Base-by-base conservation (phyloP, 2,329 filamentous ascomycete genomes). In the Aspergillus tamarii region DNA sequence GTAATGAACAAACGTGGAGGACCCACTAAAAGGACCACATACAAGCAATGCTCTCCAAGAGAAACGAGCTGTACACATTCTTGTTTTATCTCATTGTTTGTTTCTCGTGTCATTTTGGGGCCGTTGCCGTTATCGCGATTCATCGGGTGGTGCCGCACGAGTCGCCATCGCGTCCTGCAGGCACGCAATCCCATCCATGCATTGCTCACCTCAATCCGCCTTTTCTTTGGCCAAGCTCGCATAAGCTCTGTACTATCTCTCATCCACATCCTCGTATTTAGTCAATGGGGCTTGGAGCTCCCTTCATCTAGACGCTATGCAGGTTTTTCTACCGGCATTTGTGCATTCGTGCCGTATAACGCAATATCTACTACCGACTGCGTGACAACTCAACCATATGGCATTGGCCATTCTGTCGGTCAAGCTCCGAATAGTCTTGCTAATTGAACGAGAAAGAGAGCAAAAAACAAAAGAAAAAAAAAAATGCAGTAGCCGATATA, bases 141-240 rank as follows among this genome's bases (percentile, higher is more conserved):
- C 19, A n/a, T 54, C 52, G 30, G 52, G 30, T 53, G 26, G 28
- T 53, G 28, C 50, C 50, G 50, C 50, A 34, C 52, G n/a, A 36
- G n/a, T 62, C 39, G 59, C 21, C 59, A 59, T 62, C 46, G 59
- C 43, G 43, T 30, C 34, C 50, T 50, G 23, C 41, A 45, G 63
- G 63, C 63, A 64, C 63, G 63, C 63, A 57, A 64, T 64, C 52
- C 56, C 56, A 34, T 52, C 39, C 63, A 60, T 60, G 56, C 34
- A 64, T 64, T 57, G 59, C 63, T 64, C 63, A 62, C 39, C 34
- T 52, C 59, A 23, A 59, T 53, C 48, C 30, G 41, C 39, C 12
- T 45, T 46, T 32, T 53, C 52, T 43, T 32, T 54, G 43, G 21
- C 59, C 56, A 64, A 64, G 61, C 59, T 64, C 63, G 36, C 39